Percentiles rank a stretch among this genome's conserved stretches.
Conservation (phyloP, 2,329 filamentous ascomycete genomes). For the Fusarium goolgardi region DNA sequence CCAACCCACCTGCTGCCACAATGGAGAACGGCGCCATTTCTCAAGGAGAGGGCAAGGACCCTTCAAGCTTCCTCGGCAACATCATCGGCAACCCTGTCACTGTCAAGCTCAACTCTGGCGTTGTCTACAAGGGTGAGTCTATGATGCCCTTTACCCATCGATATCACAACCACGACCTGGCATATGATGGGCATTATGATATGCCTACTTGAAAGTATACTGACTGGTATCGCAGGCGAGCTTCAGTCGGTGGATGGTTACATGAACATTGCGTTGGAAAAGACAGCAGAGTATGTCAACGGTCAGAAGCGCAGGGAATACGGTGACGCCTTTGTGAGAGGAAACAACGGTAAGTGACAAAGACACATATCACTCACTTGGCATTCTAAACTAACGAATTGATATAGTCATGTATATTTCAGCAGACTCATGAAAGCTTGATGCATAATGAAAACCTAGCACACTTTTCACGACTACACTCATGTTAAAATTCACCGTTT, state of each 20-base stretch:
- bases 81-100: slow-evolving; percentile 95
- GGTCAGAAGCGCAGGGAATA: slow-evolving; percentile 85
- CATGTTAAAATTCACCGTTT: background rate
- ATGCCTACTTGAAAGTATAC: background rate
- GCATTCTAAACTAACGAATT: slow-evolving; percentile 22
- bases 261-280: slow-evolving; percentile 99
- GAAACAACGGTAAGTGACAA: slow-evolving; percentile 84
- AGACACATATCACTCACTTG: background rate
- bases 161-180: slow-evolving; percentile 1
- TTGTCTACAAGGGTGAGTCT: slow-evolving; percentile 89
- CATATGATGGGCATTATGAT: background rate
- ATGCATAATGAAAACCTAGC: slow-evolving; percentile 37
- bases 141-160: slow-evolving; percentile 1
- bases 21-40: slow-evolving; percentile 81
- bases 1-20: slow-evolving; percentile 27
- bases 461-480: slow-evolving; percentile 18
- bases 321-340: slow-evolving; percentile 94
- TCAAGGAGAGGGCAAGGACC: slow-evolving; percentile 84
- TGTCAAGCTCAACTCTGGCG: slow-evolving; percentile 98
- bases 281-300: slow-evolving; percentile 91
- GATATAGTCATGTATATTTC: slow-evolving; percentile 75
- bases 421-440: slow-evolving; percentile 62
- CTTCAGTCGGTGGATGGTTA: slow-evolving; percentile 98
- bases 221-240: slow-evolving; percentile 71
- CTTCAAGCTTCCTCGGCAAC: slow-evolving; percentile 90